phyloP scores from a whole-genome alignment of 768 basidiomycete species.

The Leucocoprinus sp. region DNA sequence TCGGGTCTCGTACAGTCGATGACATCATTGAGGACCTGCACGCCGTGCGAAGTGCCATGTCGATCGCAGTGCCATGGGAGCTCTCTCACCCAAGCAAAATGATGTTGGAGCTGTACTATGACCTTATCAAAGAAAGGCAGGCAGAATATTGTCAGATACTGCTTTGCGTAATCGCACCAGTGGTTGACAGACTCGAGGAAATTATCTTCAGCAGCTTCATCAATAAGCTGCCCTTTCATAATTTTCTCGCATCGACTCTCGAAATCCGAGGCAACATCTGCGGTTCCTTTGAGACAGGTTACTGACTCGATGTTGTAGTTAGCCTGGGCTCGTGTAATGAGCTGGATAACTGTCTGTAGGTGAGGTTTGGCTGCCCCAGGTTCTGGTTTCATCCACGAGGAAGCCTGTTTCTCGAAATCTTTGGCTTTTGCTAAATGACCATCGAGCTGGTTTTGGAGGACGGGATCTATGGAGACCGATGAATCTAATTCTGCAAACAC shows the following conservation, averaged over 20 bases:
- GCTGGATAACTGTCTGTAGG: constrained; percentile 59
- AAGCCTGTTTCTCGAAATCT: constrained; percentile 76
- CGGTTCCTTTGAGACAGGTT: constrained; percentile 55
- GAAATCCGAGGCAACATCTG: constrained; percentile 71
- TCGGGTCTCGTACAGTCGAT: constrained; percentile 65
- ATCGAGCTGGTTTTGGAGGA: constrained; percentile 58
- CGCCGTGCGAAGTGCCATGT: constrained; percentile 56
- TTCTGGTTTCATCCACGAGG: constrained; percentile 58
- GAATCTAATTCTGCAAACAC: constrained; percentile 59
- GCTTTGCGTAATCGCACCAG: constrained; percentile 66
- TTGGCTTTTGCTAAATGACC: constrained; percentile 59
- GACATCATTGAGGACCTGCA: constrained; percentile 65
- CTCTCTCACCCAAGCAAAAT: constrained; percentile 64
- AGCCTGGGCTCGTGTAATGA: constrained; percentile 65
- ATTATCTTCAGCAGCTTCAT: constrained; percentile 45
- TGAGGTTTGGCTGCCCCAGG: constrained; percentile 47
- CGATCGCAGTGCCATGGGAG: constrained; percentile 75
- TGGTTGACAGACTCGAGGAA: constrained; percentile 65
- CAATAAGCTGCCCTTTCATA: constrained; percentile 48
- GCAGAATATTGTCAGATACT: constrained; percentile 65
- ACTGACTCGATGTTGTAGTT: constrained; percentile 68
- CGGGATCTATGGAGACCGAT: constrained; percentile 61
- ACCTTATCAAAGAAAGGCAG: constrained; percentile 68
- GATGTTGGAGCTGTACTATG: constrained; percentile 55
- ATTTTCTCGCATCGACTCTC: constrained; percentile 72